Conservation (phyloP, 2,329 filamentous ascomycete genomes). For the Huntiella bhutanensis region DNA sequence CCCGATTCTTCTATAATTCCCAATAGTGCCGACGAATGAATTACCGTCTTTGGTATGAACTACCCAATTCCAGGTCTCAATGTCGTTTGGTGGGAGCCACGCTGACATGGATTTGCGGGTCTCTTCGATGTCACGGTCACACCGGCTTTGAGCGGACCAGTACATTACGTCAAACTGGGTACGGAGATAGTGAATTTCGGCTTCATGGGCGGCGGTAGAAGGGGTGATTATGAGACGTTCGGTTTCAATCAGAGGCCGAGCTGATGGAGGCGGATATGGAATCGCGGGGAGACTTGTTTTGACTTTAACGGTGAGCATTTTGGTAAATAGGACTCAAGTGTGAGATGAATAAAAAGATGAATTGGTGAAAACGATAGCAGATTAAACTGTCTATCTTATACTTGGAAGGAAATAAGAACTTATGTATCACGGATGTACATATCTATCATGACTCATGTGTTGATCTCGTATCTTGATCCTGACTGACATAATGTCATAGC, state of each 20-base stretch:
- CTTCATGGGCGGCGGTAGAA: slow-evolving; percentile 28
- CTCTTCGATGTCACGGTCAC: slow-evolving; percentile 26
- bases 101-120: slow-evolving; percentile 23
- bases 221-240: slow-evolving; percentile 36
- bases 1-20: slow-evolving; percentile 20
- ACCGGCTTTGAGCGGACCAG: slow-evolving; percentile 27
- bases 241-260: slow-evolving; percentile 26
- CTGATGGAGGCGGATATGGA: slow-evolving; percentile 23
- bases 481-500: background rate
- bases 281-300: slow-evolving; percentile 28
- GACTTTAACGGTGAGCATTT: slow-evolving; percentile 20
- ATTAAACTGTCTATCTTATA: slow-evolving; percentile 1
- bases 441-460: too few relatives aligned
- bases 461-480: too few relatives aligned
- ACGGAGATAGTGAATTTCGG: slow-evolving; percentile 32
- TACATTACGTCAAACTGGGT: slow-evolving; percentile 42
- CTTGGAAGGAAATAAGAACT: background rate
- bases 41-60: slow-evolving; percentile 28
- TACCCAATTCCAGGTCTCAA: slow-evolving; percentile 35
- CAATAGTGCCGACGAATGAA: slow-evolving; percentile 33
- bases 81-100: slow-evolving; percentile 30
- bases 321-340: background rate
- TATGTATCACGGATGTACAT: background rate
- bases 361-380: background rate
- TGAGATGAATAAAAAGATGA: background rate